Evolutionary conservation across 352 stramenopile genomes (phyloP).

Genomic region (Phytophthora melonis): DNA sequence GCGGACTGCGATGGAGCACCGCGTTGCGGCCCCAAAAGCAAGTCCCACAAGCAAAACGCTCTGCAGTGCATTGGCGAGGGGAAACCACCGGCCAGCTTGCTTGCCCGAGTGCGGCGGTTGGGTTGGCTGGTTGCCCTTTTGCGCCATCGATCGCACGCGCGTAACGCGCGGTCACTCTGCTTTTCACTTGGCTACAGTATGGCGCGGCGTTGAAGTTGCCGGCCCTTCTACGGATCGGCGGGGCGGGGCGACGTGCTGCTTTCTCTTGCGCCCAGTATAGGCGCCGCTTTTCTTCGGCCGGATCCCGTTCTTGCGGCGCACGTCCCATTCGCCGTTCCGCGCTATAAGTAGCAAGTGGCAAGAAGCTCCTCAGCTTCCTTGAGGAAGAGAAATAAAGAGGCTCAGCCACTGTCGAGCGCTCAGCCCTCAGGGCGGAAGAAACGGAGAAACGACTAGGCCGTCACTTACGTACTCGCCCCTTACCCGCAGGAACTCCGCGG

Average conservation of each 20-base stretch:
- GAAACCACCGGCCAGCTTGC: slow-evolving; percentile 9
- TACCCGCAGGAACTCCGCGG: slow-evolving; percentile 18
- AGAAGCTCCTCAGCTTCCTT: too few relatives aligned
- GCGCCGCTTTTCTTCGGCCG: slow-evolving; percentile 13
- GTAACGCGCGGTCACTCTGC: slow-evolving; percentile 8
- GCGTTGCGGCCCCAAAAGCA: background rate
- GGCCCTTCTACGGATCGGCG: slow-evolving; percentile 30
- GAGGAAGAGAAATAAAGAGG: too few relatives aligned
- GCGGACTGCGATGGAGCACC: slow-evolving; percentile 17
- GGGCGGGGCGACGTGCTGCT: slow-evolving; percentile 27
- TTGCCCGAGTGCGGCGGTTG: too few relatives aligned
- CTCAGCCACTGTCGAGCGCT: too few relatives aligned
- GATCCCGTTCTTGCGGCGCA: slow-evolving; percentile 21
- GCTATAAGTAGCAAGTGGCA: slow-evolving; percentile 43
- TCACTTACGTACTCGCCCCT: slow-evolving; percentile 43
- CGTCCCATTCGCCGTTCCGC: slow-evolving; percentile 44
- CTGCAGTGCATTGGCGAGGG: background rate
- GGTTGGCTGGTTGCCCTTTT: too few relatives aligned
- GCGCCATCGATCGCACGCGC: slow-evolving; percentile 5
- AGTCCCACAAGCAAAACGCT: background rate
- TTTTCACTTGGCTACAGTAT: slow-evolving; percentile 40
- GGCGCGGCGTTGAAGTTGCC: slow-evolving; percentile 39
- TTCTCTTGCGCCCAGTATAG: slow-evolving; percentile 11
- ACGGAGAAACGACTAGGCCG: slow-evolving; percentile 39
- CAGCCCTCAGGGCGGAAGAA: slow-evolving; percentile 11